Conservation (phyloP, 306 rosid species). For the Arachis hypogaea region DNA sequence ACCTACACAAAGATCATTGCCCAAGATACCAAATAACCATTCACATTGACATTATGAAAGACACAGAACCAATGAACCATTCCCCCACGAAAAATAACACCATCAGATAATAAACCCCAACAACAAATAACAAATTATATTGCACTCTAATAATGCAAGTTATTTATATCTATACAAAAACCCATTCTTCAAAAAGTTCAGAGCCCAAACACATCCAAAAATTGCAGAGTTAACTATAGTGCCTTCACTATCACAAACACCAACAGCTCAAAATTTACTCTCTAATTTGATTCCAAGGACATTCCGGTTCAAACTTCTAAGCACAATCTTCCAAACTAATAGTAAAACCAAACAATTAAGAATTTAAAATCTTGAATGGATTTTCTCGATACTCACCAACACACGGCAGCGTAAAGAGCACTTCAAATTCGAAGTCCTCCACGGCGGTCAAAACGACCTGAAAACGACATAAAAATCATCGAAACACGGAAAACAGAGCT, state of each 20-base stretch:
- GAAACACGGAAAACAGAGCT: conserved; percentile 25
- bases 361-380: not conserved
- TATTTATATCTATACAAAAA: conserved; percentile 18
- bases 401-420: conserved; percentile 30
- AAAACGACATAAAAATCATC: conserved; percentile 39
- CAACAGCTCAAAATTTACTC: conserved; percentile 1
- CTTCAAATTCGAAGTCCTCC: conserved; percentile 30
- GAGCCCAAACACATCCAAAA: conserved; percentile 30
- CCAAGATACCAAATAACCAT: conserved; percentile 12
- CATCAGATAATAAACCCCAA: conserved; percentile 23
- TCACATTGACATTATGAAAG: conserved; percentile 12
- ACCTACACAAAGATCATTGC: conserved; percentile 5
- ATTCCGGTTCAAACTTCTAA: conserved; percentile 7
- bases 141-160: conserved; percentile 15
- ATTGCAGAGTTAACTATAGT: not conserved
- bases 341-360: not conserved
- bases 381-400: conserved; percentile 15
- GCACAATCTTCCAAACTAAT: not conserved
- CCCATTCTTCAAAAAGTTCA: not conserved
- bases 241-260: not conserved
- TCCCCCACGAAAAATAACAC: conserved; percentile 6
- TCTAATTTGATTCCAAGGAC: conserved; percentile 10
- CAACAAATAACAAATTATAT: conserved; percentile 9
- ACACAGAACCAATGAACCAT: conserved; percentile 13
- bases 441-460: conserved; percentile 40